Evolutionary conservation across 169 alveolate genomes (phyloP), one percentile per base, ranked within the genome.

Genomic region (Plasmodium gaboni): DNA sequence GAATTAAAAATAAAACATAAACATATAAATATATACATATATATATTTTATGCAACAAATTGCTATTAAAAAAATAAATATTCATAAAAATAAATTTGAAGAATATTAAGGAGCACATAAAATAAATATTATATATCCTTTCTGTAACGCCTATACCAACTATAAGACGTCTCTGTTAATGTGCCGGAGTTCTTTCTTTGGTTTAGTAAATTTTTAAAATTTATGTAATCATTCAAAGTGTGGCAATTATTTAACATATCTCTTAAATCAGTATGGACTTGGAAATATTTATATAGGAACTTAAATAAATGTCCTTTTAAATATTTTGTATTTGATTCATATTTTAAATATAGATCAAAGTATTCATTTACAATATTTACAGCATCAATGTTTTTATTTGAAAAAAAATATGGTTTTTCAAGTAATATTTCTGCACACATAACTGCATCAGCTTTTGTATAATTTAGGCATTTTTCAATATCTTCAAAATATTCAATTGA

Each of bases 341-440:
- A 78, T 65, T 78, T 67, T 78, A 78, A 78, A 78, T 64, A 78
- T 46, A 78, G 13, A 28, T 78, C 89, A 55, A 48, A 78, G 67
- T 78, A 78, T 70, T 78, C 89, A 59, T 78, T 78, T 19, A 65
- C 89, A 38, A 78, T 44, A 78, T 78, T 76, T 17, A 78, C 60
- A 15, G 78, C 38, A 59, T 78, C 51, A 19, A 65, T 59, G 67
- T 78, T 88, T 72, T 67, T 61, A 55, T 93, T 93, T 15, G 96
- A 92, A 83, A 93, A 93, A 28, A 93, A 88, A 67, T 88, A 85
- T 12, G 99, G 98, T 89, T 95, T 95, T 94, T 97, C 99, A 32
- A 97, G 93, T 17, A 97, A 92, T 17, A 96, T 96, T 88, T 97
- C 99, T 28, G 98, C 96, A 55, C 96, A 88, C 99, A 97, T 97